These are phyloP conservation scores for Boletus edulis DNA, from an alignment of 768 basidiomycete species.

Conservation along the genomic window DNA sequence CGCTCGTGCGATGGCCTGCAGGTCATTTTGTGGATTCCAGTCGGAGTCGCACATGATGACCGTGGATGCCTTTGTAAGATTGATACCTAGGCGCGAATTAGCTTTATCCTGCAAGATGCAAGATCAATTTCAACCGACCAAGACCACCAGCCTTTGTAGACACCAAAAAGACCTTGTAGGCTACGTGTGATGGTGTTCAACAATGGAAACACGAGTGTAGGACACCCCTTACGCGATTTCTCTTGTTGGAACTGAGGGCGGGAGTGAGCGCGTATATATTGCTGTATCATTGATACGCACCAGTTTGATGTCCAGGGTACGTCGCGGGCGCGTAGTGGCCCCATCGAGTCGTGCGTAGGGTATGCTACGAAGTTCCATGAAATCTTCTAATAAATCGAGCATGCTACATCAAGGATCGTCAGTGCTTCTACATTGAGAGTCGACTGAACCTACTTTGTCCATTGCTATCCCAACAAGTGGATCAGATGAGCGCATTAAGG, in stretches of 20 bases:
- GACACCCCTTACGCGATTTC: conserved; percentile 43
- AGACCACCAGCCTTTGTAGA: conserved; percentile 73
- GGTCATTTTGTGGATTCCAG: conserved; percentile 74
- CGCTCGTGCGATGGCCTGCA: conserved; percentile 83
- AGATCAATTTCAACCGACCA: conserved; percentile 35
- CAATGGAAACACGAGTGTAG: not conserved
- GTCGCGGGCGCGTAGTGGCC: conserved; percentile 47
- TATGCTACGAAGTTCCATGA: conserved; percentile 56
- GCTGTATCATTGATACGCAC: conserved; percentile 29
- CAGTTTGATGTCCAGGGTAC: conserved; percentile 55
- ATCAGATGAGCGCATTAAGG: conserved; percentile 3
- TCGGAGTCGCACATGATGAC: conserved; percentile 79
- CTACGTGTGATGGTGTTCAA: conserved; percentile 26
- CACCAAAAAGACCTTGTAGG: conserved; percentile 66
- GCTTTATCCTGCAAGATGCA: conserved; percentile 1
- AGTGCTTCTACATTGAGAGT: not conserved
- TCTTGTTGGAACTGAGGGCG: conserved; percentile 53
- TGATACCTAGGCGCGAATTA: conserved; percentile 54
- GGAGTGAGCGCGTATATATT: not conserved
- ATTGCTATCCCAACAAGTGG: conserved; percentile 45
- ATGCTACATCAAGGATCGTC: conserved; percentile 41
- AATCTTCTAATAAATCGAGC: conserved; percentile 69
- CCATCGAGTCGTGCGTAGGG: conserved; percentile 65
- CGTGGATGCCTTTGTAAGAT: conserved; percentile 76
- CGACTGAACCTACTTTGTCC: conserved; percentile 41